phyloP scores from a whole-genome alignment of 2,329 filamentous ascomycete genomes.

The Aspergillus fructus region DNA sequence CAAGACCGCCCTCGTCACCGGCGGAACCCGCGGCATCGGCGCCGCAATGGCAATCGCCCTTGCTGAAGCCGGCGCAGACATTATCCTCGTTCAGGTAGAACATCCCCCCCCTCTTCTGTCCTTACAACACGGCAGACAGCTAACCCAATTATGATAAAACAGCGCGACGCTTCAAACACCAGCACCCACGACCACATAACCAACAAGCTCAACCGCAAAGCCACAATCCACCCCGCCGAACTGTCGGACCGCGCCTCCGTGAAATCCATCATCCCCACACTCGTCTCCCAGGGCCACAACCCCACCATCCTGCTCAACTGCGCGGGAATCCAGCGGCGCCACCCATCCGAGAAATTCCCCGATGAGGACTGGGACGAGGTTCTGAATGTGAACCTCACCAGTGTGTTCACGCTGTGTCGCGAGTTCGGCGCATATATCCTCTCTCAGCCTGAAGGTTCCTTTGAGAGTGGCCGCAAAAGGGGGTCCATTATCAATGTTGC shows the following conservation, averaged over 20 bases:
- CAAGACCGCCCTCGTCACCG: conserved; percentile 47
- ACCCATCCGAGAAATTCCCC: conserved; percentile 73
- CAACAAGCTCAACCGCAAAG: conserved; percentile 38
- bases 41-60: conserved; percentile 48
- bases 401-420: conserved; percentile 28
- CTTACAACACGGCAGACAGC: no score
- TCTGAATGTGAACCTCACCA: conserved; percentile 69
- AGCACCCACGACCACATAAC: conserved; percentile 44
- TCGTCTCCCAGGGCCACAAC: conserved; percentile 49
- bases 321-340: conserved; percentile 79
- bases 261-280: conserved; percentile 39
- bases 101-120: no score
- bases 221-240: conserved; percentile 45
- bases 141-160: not conserved
- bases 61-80: conserved; percentile 49
- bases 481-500: conserved; percentile 75
- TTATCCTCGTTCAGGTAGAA: conserved; percentile 42
- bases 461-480: conserved; percentile 3
- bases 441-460: conserved; percentile 29
- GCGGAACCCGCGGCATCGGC: conserved; percentile 50
- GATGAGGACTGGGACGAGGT: conserved; percentile 76
- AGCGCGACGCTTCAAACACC: conserved; percentile 56
- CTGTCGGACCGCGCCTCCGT: conserved; percentile 43
- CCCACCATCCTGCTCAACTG: conserved; percentile 82
- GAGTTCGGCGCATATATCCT: conserved; percentile 38